Evolutionary conservation across 257 asterid species (phyloP).

Genomic region (Ligustrum vulgare): DNA sequence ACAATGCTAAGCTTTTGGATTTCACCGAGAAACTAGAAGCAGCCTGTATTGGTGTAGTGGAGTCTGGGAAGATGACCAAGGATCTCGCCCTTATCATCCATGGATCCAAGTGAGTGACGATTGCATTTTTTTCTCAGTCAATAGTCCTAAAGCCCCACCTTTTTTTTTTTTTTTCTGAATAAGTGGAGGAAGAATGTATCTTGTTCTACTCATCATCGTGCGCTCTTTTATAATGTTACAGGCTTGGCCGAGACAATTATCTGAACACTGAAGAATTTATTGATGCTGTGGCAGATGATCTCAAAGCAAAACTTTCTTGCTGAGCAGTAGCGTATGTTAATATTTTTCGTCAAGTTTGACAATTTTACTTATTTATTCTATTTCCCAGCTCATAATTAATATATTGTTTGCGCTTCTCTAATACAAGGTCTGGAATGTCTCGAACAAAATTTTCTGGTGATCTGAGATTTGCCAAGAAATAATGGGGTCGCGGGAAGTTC

Average conservation of each 20-base stretch:
- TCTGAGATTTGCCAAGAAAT: conserved; percentile 8
- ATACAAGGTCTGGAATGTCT: conserved; percentile 23
- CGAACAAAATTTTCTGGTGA: conserved; percentile 14
- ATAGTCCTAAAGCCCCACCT: neutral
- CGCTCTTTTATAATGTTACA: conserved; percentile 28
- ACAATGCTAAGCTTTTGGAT: conserved; percentile 75
- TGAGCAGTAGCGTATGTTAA: conserved; percentile 35
- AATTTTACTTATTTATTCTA: no score
- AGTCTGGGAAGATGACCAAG: conserved; percentile 96
- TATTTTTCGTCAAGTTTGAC: neutral
- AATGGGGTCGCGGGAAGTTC: neutral
- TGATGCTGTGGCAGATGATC: conserved; percentile 87
- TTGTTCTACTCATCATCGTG: neutral
- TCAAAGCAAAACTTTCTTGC: conserved; percentile 67
- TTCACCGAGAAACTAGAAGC: conserved; percentile 91
- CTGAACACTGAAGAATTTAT: conserved; percentile 90
- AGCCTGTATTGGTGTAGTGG: conserved; percentile 88
- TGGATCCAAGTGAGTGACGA: conserved; percentile 74
- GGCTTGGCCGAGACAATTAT: conserved; percentile 68
- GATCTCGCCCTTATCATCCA: conserved; percentile 94
- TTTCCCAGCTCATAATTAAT: neutral
- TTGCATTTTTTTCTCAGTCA: neutral
- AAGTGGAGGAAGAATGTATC: no score
- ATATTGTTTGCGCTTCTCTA: neutral
- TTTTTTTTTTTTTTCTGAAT: neutral